Conservation (phyloP, 345 rosid species). For the Rhizophora apiculata region DNA sequence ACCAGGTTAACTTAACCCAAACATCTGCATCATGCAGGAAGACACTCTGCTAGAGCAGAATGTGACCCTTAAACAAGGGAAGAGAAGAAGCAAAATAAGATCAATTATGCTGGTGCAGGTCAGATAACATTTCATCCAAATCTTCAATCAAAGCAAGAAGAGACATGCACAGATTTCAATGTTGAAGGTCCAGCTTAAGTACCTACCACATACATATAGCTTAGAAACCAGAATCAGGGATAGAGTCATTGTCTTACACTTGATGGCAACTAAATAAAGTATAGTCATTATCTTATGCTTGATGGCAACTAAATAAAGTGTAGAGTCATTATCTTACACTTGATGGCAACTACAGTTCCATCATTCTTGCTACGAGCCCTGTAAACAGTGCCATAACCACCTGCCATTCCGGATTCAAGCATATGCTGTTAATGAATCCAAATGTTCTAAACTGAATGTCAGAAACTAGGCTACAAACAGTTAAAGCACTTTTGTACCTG, state of each 20-base stretch:
- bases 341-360: slow-evolving; percentile 76
- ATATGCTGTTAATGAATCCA: slow-evolving; percentile 11
- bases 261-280: slow-evolving; percentile 29
- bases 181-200: too few relatives aligned
- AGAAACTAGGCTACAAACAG: slow-evolving; percentile 2
- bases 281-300: slow-evolving; percentile 50
- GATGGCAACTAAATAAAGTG: slow-evolving; percentile 63
- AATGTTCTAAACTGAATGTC: background rate
- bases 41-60: too few relatives aligned
- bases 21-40: too few relatives aligned
- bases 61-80: too few relatives aligned
- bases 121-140: too few relatives aligned
- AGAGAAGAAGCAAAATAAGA: too few relatives aligned
- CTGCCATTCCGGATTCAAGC: slow-evolving; percentile 42
- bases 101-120: too few relatives aligned
- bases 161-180: too few relatives aligned
- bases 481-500: slow-evolving; percentile 48
- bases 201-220: too few relatives aligned
- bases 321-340: slow-evolving; percentile 46
- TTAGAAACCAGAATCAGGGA: slow-evolving; percentile 19
- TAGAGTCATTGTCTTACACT: slow-evolving; percentile 46
- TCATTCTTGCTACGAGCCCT: slow-evolving; percentile 69
- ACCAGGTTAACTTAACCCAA: too few relatives aligned
- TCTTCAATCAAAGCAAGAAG: too few relatives aligned
- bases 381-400: slow-evolving; percentile 93